phyloP scores from a whole-genome alignment of 2,329 filamentous ascomycete genomes.

The Teratosphaeria pseudoeucalypti region DNA sequence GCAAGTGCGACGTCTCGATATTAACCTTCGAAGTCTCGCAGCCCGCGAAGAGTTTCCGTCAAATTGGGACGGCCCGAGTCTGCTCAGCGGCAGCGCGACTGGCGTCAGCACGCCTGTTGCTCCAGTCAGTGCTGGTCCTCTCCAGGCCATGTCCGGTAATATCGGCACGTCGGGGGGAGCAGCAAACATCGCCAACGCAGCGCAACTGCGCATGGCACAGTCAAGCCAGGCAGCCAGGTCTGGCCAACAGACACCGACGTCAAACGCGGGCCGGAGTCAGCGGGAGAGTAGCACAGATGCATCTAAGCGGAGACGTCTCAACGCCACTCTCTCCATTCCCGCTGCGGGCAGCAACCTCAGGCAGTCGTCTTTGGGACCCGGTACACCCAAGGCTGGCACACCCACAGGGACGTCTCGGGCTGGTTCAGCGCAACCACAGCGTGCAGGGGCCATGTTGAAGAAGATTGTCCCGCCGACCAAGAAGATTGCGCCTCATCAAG shows the following conservation, averaged over 20 bases:
- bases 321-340: constrained; percentile 44
- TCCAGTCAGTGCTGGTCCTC: constrained; percentile 27
- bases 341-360: constrained; percentile 45
- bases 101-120: constrained; percentile 19
- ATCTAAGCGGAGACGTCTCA: constrained; percentile 49
- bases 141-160: constrained; percentile 47
- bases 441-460: constrained; percentile 15
- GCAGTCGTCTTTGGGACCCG: constrained; percentile 51
- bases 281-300: constrained; percentile 33
- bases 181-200: constrained; percentile 43
- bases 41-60: constrained; percentile 49
- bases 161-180: constrained; percentile 36
- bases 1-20: constrained; percentile 52
- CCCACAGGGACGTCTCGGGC: constrained; percentile 41
- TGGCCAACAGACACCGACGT: constrained; percentile 11
- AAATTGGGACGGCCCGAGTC: constrained; percentile 49
- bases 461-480: constrained; percentile 36
- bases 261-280: constrained; percentile 16
- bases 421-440: constrained; percentile 46
- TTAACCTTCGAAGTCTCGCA: constrained; percentile 50
- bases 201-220: constrained; percentile 35
- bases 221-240: constrained; percentile 10
- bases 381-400: constrained; percentile 52
- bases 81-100: constrained; percentile 34
- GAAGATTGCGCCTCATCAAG: constrained; percentile 8